These are phyloP conservation scores for Gastrodia elata DNA, from an alignment of 106 monocot species.

Conservation along the genomic window DNA sequence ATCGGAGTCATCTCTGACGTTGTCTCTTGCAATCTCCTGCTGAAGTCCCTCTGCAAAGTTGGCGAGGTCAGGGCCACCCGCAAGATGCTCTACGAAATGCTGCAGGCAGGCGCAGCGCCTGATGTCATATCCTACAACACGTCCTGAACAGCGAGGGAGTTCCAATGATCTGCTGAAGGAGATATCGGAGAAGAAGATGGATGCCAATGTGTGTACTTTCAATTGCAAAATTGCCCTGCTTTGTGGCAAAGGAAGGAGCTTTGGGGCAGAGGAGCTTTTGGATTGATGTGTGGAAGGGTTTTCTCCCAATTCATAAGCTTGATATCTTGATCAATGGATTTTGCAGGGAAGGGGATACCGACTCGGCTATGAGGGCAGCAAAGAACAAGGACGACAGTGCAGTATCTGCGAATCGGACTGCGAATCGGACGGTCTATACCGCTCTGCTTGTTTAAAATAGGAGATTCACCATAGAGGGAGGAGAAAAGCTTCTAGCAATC, in stretches of 20 bases:
- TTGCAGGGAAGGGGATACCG: conserved; percentile 44
- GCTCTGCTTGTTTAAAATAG: conserved; percentile 29
- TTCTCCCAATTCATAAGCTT: conserved; percentile 38
- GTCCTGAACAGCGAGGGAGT: conserved; percentile 19
- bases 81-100: conserved; percentile 50
- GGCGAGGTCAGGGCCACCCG: conserved; percentile 27
- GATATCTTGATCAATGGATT: conserved; percentile 43
- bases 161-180: conserved; percentile 39
- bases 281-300: conserved; percentile 42
- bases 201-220: conserved; percentile 33
- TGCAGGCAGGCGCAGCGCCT: conserved; percentile 20
- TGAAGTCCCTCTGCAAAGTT: conserved; percentile 23
- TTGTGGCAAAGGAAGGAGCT: conserved; percentile 31
- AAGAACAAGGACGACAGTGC: conserved; percentile 12
- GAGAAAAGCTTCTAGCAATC: no score
- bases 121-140: conserved; percentile 46
- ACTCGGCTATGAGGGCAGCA: conserved; percentile 23
- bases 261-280: conserved; percentile 53
- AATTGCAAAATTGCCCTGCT: conserved; percentile 38
- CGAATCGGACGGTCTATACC: no score
- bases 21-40: conserved; percentile 35
- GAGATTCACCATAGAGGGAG: no score
- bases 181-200: conserved; percentile 23
- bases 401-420: conserved; percentile 27
- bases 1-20: conserved; percentile 25